phyloP scores from a whole-genome alignment of 352 stramenopile genomes.

The Pythium phragmiticola region DNA sequence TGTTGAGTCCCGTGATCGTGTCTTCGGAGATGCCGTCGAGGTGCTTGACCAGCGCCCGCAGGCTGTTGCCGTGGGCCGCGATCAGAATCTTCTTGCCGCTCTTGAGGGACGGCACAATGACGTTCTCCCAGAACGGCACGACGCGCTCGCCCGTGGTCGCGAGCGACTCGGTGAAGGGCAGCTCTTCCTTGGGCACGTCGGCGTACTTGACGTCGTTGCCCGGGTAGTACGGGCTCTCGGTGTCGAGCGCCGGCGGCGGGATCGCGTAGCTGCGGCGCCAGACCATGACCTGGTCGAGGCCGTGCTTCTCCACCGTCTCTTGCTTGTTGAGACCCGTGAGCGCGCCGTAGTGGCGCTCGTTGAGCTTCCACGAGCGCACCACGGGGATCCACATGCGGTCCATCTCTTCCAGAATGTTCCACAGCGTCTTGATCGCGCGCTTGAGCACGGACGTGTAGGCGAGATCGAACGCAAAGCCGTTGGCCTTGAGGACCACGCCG shows the following conservation, averaged over 20 bases:
- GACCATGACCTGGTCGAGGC: conserved; percentile 97
- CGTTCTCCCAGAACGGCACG: conserved; percentile 94
- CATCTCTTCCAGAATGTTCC: conserved; percentile 95
- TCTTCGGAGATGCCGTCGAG: conserved; percentile 97
- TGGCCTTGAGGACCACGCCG: conserved; percentile 92
- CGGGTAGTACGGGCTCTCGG: conserved; percentile 86
- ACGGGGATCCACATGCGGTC: conserved; percentile 98
- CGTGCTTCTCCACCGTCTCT: conserved; percentile 98
- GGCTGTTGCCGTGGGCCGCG: conserved; percentile 97
- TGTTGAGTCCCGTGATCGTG: conserved; percentile 97
- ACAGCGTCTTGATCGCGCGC: conserved; percentile 97
- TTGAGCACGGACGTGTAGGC: conserved; percentile 97
- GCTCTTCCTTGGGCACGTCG: conserved; percentile 84
- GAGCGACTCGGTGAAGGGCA: conserved; percentile 94
- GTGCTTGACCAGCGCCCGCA: conserved; percentile 98
- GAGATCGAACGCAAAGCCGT: conserved; percentile 93
- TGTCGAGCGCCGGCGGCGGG: conserved; percentile 92
- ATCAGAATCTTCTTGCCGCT: conserved; percentile 96
- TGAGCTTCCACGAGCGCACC: conserved; percentile 92
- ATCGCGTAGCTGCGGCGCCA: conserved; percentile 98
- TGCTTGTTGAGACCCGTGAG: conserved; percentile 99
- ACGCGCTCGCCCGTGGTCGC: conserved; percentile 93
- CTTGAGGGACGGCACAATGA: conserved; percentile 94
- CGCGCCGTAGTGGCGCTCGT: conserved; percentile 98
- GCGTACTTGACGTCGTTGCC: conserved; percentile 92